Base-by-base conservation (phyloP, 2,329 filamentous ascomycete species). In the Phialemonium atrogriseum region DNA sequence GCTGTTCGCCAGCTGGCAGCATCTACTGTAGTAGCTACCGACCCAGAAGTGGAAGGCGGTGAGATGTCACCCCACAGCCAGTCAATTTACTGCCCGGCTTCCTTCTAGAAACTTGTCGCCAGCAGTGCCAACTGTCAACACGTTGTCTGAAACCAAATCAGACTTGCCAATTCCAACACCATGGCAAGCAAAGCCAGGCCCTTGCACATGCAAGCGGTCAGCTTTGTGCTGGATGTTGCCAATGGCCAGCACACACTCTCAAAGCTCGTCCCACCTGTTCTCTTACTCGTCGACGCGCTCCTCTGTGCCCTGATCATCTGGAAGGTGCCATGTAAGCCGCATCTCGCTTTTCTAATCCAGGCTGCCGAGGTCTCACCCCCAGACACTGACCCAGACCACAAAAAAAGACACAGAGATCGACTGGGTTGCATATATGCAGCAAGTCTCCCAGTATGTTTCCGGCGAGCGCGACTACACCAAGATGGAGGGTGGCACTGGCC, bases 371-470 rank as follows among this genome's bases (percentile, higher is more conserved):
- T 26, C 6, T 34, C 13, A 11, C 17, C 13, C 15, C 24, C 21
- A 36, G 40, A 14, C 33, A 24, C 22, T 9, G 7, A 19, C 27
- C 24, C 12, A 35, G 14, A 22, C 24, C 21, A 35, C 32, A 39
- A 28, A 39, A 24, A 33, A 19, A 70, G 91, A 98, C 55, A 98
- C 91, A 25, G 91, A 98, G 58, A 98, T 98, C 50, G 91, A 98
- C 60, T 98, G 89, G 89, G 73, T 71, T 37, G 86, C 91, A 1
- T 98, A 98, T 58, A 96, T 98, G 88, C 73, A 95, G 54, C 91
- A 98, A 51, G 70, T 96, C 26, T 61, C 72, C 24, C 78, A 88
- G 46, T 91, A 82, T 50, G 62, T 88, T 27, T 68, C 74, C 12
- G 91, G 91, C 49, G 88, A 96, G 64, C 77, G 84, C 52, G 81